Base-by-base conservation (phyloP, 768 basidiomycete genomes). In the Hygrocybe coccinea region DNA sequence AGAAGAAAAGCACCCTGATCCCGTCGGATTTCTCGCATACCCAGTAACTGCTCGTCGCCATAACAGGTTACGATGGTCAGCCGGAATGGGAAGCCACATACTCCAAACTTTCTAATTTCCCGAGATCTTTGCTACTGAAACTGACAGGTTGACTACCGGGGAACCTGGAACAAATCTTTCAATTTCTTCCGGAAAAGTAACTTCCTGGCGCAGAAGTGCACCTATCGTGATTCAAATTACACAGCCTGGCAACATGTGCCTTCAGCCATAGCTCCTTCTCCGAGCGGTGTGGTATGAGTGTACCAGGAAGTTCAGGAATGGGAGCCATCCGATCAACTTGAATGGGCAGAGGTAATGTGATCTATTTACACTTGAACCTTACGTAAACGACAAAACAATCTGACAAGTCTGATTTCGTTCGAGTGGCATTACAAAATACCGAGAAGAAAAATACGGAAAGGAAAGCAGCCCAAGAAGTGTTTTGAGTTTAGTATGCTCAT, bases 1-100 rank as follows among this genome's bases (percentile, higher is more conserved):
- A 74, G 50, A 95, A 74, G 50, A 98, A 81, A 25, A 99, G 76
- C 38, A 98, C 90, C 35, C 97, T 84, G 50, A 99, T 68, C 11
- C 97, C 97, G 66, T 98, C 97, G 11, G 92, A 95, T 76, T 98
- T 98, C 76, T 99, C 97, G 73, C 94, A 97, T 41, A 99, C 97
- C 95, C 95, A 99, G 71, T 89, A 99, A 67, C 95, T 97, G 66
- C 36, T 46, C 24, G 33, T 46, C 47, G 48, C 53, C 44, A 14
- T 44, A 22, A 49, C 10, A 14, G n/a, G 29, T 47, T 56, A 46
- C n/a, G n/a, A n/a, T n/a, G 15, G 2, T 41, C 29, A 46, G 46
- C 1, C 39, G 34, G 47, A 41, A 54, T 10, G 52, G 24, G 2
- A 49, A 22, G 25, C 19, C 5, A 75, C 82, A 59, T 69, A 95